Evolutionary conservation across 2,329 filamentous ascomycete species (phyloP).

Genomic region (Trichoderma gracile): DNA sequence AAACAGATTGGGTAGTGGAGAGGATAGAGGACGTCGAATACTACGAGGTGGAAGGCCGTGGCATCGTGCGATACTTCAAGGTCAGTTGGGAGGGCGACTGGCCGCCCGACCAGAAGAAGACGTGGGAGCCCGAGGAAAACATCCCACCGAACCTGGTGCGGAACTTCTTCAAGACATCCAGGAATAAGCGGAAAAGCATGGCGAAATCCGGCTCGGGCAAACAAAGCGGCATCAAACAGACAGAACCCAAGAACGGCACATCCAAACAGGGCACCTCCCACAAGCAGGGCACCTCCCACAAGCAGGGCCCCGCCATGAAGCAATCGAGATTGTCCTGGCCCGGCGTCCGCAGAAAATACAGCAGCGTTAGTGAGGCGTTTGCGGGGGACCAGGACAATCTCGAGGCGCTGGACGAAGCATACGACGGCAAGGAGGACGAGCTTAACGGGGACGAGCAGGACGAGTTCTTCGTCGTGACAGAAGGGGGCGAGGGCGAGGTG

Average conservation of each 20-base stretch:
- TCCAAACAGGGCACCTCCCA: background rate
- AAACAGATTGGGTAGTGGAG: constrained; percentile 46
- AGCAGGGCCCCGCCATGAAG: constrained; percentile 8
- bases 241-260: background rate
- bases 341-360: constrained; percentile 29
- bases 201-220: constrained; percentile 21
- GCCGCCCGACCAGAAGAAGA: constrained; percentile 57
- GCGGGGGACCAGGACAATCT: constrained; percentile 28
- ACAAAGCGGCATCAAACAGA: background rate
- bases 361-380: constrained; percentile 38
- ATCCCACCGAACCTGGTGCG: constrained; percentile 46
- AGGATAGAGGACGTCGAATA: constrained; percentile 46
- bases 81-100: constrained; percentile 60
- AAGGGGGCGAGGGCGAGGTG: constrained; percentile 22
- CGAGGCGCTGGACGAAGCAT: background rate
- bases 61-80: constrained; percentile 48
- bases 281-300: background rate
- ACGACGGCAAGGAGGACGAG: background rate
- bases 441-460: constrained; percentile 26
- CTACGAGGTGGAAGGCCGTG: constrained; percentile 41
- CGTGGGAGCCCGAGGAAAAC: constrained; percentile 59
- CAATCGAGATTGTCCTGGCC: constrained; percentile 33
- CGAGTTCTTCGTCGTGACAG: constrained; percentile 38
- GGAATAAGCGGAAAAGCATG: constrained; percentile 30
- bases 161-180: constrained; percentile 41